Percentiles rank a stretch among this genome's conserved stretches.
phyloP scores from a whole-genome alignment of 768 basidiomycete species.

The Guyanaporus albipodus region DNA sequence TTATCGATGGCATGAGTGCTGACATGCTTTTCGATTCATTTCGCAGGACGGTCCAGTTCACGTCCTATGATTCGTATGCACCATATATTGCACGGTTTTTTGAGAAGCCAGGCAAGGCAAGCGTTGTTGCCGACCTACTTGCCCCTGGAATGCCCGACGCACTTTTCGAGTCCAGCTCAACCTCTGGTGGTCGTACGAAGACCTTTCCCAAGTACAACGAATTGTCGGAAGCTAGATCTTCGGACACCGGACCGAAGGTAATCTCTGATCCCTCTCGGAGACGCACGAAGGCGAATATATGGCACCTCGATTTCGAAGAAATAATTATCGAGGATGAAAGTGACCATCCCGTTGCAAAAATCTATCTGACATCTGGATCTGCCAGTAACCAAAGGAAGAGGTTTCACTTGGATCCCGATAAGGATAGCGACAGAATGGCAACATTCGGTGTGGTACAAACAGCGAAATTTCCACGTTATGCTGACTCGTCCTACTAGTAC shows the following conservation, averaged over 20 bases:
- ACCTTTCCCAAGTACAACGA: conserved; percentile 9
- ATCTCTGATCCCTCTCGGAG: neutral
- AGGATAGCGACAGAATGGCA: conserved; percentile 2
- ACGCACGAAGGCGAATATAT: neutral
- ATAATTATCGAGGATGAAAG: neutral
- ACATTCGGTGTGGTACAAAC: conserved; percentile 4
- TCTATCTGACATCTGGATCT: neutral
- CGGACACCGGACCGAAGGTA: neutral
- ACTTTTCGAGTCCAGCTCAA: conserved; percentile 12
- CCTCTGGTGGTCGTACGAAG: conserved; percentile 11
- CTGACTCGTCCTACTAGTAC: conserved; percentile 1
- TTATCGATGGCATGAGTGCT: neutral
- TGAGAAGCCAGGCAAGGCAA: conserved; percentile 1
- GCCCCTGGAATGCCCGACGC: conserved; percentile 18
- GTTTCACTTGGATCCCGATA: neutral
- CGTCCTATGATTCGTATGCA: conserved; percentile 11
- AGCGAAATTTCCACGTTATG: neutral
- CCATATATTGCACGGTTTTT: conserved; percentile 8
- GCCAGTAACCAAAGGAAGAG: neutral
- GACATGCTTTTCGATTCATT: conserved; percentile 3
- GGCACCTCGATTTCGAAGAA: neutral
- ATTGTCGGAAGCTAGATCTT: neutral
- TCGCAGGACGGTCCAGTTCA: conserved; percentile 6
- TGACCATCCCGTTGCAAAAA: neutral
- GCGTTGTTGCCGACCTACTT: conserved; percentile 4